Evolutionary conservation across 176 grass and related monocot species (phyloP).

Genomic region (Pontederia paniculata): DNA sequence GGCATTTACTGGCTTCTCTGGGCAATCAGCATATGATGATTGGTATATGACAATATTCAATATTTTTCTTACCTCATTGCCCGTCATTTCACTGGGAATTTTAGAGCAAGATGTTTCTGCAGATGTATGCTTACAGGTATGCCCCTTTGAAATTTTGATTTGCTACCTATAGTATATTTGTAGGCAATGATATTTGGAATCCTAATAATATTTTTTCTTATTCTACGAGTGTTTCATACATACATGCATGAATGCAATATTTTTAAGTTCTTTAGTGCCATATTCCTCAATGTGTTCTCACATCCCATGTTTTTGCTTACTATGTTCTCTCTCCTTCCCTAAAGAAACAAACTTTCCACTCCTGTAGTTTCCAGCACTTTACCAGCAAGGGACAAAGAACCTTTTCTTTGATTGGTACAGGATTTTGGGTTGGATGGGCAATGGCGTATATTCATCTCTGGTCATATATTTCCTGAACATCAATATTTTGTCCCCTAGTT

Average conservation of each 20-base stretch:
- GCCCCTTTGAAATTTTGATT: neutral
- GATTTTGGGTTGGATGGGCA: conserved; percentile 92
- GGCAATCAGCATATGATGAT: conserved; percentile 97
- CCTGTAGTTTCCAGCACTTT: conserved; percentile 88
- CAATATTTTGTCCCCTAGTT: conserved; percentile 57
- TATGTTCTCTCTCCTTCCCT: too few species aligned
- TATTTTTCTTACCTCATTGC: conserved; percentile 88
- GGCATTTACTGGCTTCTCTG: conserved; percentile 87
- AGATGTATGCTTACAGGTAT: conserved; percentile 96
- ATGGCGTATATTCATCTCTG: conserved; percentile 90
- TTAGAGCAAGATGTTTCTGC: conserved; percentile 99
- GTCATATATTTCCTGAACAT: conserved; percentile 82
- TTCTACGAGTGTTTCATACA: too few species aligned
- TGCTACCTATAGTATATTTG: too few species aligned
- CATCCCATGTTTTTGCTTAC: too few species aligned
- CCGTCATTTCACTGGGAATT: conserved; percentile 93
- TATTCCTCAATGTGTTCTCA: too few species aligned
- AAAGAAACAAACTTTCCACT: neutral
- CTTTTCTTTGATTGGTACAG: conserved; percentile 99
- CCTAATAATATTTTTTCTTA: too few species aligned
- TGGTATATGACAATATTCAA: conserved; percentile 99
- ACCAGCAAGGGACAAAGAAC: conserved; percentile 94
- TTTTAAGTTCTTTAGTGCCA: too few species aligned
- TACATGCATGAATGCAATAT: too few species aligned
- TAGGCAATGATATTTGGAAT: too few species aligned